A percentile compares a stretch with the other conserved stretches of the same genome.
Evolutionary conservation across 192 early-diverging fungal species (phyloP).

Genomic region (Podila horticola): DNA sequence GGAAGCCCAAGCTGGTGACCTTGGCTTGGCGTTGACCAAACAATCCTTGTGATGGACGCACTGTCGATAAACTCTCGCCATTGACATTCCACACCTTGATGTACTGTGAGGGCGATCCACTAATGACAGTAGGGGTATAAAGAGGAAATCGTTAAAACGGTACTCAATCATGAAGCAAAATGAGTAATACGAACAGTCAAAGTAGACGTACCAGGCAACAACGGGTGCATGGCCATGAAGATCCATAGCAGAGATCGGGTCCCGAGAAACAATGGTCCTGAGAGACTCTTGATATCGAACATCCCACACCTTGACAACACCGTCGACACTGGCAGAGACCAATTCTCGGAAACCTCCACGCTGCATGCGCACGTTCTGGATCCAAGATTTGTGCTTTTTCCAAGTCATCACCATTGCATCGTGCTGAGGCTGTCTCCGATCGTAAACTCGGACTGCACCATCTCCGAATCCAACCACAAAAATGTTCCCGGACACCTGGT

Average conservation of each 20-base stretch:
- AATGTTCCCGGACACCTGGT: conserved; percentile 68
- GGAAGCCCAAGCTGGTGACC: conserved; percentile 72
- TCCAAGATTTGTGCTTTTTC: conserved; percentile 70
- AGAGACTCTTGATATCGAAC: conserved; percentile 57
- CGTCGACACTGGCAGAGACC: conserved; percentile 70
- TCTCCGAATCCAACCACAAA: conserved; percentile 81
- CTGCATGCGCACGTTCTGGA: conserved; percentile 67
- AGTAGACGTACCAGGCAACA: conserved; percentile 61
- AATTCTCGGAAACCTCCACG: conserved; percentile 66
- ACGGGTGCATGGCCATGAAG: conserved; percentile 70
- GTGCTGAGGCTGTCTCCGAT: conserved; percentile 63
- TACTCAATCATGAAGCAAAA: not conserved
- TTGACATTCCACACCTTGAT: conserved; percentile 70
- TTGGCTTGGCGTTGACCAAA: conserved; percentile 60
- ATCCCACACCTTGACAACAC: conserved; percentile 73
- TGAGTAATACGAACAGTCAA: too few relatives aligned
- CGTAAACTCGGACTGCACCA: conserved; percentile 77
- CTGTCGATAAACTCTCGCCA: conserved; percentile 54
- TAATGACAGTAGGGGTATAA: conserved; percentile 1
- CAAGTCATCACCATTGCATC: conserved; percentile 67
- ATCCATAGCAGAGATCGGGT: conserved; percentile 57
- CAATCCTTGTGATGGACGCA: conserved; percentile 65
- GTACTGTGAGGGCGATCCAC: conserved; percentile 52
- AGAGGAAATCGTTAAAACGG: not conserved
- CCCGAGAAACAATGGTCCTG: conserved; percentile 53